Conservation (phyloP, 2,329 filamentous ascomycete genomes). For the Aureobasidium sp. region DNA sequence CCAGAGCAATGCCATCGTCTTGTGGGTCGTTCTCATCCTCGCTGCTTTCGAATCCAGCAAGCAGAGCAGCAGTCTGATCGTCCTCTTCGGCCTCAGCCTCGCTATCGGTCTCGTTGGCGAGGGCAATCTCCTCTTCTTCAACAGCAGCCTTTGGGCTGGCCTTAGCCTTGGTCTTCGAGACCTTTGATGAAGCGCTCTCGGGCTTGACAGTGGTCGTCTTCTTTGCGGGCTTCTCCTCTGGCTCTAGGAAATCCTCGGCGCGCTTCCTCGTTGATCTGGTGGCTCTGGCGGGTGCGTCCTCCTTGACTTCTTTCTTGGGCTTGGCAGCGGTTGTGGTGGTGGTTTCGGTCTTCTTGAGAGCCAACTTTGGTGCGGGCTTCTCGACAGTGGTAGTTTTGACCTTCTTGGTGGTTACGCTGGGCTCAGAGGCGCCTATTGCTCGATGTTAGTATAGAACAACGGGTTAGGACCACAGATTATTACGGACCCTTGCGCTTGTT, state of each 20-base stretch:
- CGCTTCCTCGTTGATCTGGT: conserved; percentile 18
- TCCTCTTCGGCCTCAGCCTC: conserved; percentile 31
- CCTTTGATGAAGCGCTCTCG: conserved; percentile 10
- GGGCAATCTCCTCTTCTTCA: conserved; percentile 17
- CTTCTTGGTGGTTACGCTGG: conserved; percentile 26
- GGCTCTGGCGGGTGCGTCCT: neutral
- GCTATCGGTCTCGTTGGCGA: conserved; percentile 23
- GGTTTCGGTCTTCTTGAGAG: conserved; percentile 25
- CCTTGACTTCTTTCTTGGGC: conserved; percentile 6
- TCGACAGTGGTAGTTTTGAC: conserved; percentile 28
- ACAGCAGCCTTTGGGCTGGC: conserved; percentile 17
- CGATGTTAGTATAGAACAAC: neutral
- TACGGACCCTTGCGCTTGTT: conserved; percentile 32
- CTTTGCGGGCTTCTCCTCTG: conserved; percentile 16
- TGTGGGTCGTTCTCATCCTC: conserved; percentile 35
- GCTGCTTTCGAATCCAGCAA: conserved; percentile 45
- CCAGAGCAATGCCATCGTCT: conserved; percentile 32
- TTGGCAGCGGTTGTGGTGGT: conserved; percentile 10
- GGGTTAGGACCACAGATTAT: neutral
- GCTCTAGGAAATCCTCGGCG: conserved; percentile 15
- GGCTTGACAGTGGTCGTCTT: conserved; percentile 16
- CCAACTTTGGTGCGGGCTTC: conserved; percentile 23
- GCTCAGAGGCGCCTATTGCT: conserved; percentile 23
- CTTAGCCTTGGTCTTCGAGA: conserved; percentile 14
- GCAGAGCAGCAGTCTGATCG: conserved; percentile 45